A percentile compares a stretch with the other conserved stretches of the same genome.
Evolutionary conservation across 1,284 basidiomycete species (phyloP).

Genomic region (Boletus smithii): DNA sequence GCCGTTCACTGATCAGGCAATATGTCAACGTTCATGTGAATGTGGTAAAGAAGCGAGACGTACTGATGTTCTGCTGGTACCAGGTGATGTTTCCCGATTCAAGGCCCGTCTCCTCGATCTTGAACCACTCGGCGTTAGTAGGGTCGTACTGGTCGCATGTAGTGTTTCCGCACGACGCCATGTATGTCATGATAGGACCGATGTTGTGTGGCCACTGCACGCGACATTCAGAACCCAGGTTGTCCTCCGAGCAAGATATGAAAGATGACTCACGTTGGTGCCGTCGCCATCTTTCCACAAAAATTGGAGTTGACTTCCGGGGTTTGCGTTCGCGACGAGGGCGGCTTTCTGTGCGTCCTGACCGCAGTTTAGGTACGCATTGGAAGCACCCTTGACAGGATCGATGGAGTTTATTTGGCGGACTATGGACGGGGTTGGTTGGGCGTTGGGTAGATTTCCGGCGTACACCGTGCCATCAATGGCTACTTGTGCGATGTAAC

Average conservation of each 20-base stretch:
- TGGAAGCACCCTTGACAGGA: constrained; percentile 63
- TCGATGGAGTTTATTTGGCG: constrained; percentile 53
- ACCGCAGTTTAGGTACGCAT: constrained; percentile 63
- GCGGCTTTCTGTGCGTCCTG: constrained; percentile 49
- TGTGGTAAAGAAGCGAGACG: constrained; percentile 3
- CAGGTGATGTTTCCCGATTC: constrained; percentile 33
- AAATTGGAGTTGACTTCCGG: constrained; percentile 59
- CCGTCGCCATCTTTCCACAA: constrained; percentile 55
- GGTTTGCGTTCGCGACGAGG: constrained; percentile 55
- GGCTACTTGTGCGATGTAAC: constrained; percentile 49
- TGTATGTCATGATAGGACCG: constrained; percentile 70
- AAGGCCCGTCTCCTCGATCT: constrained; percentile 50
- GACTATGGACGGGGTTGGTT: constrained; percentile 48
- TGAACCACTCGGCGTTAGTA: constrained; percentile 65
- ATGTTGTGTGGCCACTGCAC: constrained; percentile 67
- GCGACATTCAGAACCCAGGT: constrained; percentile 1
- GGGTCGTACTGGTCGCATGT: constrained; percentile 61
- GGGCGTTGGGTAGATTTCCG: constrained; percentile 51
- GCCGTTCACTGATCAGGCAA: constrained; percentile 23
- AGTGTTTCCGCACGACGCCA: constrained; percentile 57
- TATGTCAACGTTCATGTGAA: constrained; percentile 1
- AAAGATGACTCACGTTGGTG: constrained; percentile 41
- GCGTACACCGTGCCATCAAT: constrained; percentile 54
- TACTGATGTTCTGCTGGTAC: constrained; percentile 37
- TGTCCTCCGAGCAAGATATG: neutral